phyloP scores from a whole-genome alignment of 2,329 filamentous ascomycete genomes.

The Phialemonium atrogriseum region DNA sequence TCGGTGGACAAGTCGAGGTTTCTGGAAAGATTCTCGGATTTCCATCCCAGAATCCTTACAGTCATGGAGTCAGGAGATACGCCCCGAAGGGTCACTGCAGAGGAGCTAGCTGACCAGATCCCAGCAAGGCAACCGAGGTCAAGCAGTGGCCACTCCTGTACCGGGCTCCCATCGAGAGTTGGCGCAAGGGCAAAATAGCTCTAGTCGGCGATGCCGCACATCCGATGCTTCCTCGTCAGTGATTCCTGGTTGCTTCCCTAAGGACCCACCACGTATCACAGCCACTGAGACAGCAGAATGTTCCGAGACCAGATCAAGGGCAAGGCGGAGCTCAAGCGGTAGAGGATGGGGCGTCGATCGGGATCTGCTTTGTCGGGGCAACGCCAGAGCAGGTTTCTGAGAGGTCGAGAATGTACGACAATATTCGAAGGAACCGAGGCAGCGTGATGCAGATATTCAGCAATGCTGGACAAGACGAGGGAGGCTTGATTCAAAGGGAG shows the following conservation, averaged over 20 bases:
- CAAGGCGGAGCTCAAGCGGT: constrained; percentile 25
- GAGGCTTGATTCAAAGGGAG: constrained; percentile 17
- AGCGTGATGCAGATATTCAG: constrained; percentile 24
- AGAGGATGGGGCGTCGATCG: constrained; percentile 22
- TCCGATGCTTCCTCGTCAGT: constrained; percentile 28
- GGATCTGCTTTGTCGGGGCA: constrained; percentile 17
- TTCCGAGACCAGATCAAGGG: constrained; percentile 24
- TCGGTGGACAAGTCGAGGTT: constrained; percentile 20
- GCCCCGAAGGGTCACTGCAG: background rate
- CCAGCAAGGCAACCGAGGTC: constrained; percentile 24
- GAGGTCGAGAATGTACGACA: constrained; percentile 20
- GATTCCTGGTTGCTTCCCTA: background rate
- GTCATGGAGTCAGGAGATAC: constrained; percentile 17
- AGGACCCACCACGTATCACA: too few species aligned
- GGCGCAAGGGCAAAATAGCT: constrained; percentile 21
- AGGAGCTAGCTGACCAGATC: constrained; percentile 1
- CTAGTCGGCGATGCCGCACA: constrained; percentile 29
- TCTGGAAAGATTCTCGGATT: constrained; percentile 18
- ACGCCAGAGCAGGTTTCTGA: constrained; percentile 9
- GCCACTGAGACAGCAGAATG: too few species aligned
- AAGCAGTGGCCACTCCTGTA: constrained; percentile 27
- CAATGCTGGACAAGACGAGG: constrained; percentile 23
- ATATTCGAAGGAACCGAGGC: constrained; percentile 19
- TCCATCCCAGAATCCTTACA: constrained; percentile 16
- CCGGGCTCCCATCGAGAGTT: constrained; percentile 21